A percentile compares a stretch with the other conserved stretches of the same genome.
These are phyloP conservation scores for Collybia sordida DNA, from an alignment of 768 basidiomycete species.

Conservation along the genomic window DNA sequence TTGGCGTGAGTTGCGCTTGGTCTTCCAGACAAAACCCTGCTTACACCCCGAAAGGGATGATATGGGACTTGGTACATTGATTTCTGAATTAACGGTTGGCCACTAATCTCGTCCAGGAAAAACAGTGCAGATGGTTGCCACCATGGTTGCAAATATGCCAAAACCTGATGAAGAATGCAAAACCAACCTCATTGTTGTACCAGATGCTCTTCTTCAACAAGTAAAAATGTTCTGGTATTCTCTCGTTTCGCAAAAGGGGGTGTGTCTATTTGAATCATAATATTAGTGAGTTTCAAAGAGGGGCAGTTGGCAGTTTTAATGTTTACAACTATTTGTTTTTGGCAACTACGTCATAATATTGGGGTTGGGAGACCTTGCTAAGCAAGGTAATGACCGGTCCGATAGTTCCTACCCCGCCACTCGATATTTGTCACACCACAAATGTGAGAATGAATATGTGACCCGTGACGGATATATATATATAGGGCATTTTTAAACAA, in stretches of 20 bases:
- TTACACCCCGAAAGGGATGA: slow-evolving; percentile 47
- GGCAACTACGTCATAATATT: too few relatives aligned
- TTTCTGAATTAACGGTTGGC: not conserved
- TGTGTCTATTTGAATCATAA: not conserved
- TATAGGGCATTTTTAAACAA: too few relatives aligned
- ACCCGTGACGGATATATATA: too few relatives aligned
- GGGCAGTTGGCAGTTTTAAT: too few relatives aligned
- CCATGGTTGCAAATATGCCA: slow-evolving; percentile 71
- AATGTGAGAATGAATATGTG: too few relatives aligned
- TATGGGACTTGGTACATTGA: slow-evolving; percentile 57
- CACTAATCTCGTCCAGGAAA: slow-evolving; percentile 40
- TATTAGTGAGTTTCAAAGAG: slow-evolving; percentile 59
- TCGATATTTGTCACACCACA: too few relatives aligned
- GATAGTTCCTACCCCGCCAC: too few relatives aligned
- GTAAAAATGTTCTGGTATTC: too few relatives aligned
- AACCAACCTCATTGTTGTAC: slow-evolving; percentile 74
- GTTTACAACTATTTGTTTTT: too few relatives aligned
- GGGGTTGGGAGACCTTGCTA: too few relatives aligned
- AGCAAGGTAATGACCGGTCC: too few relatives aligned
- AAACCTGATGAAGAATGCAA: slow-evolving; percentile 39
- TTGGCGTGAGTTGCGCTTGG: slow-evolving; percentile 47
- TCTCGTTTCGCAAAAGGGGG: not conserved
- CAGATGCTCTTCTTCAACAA: slow-evolving; percentile 72
- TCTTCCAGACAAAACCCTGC: not conserved
- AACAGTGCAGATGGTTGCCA: slow-evolving; percentile 79